Conservation (phyloP, 305 asterid genomes). For the Fraxinus greggii region DNA sequence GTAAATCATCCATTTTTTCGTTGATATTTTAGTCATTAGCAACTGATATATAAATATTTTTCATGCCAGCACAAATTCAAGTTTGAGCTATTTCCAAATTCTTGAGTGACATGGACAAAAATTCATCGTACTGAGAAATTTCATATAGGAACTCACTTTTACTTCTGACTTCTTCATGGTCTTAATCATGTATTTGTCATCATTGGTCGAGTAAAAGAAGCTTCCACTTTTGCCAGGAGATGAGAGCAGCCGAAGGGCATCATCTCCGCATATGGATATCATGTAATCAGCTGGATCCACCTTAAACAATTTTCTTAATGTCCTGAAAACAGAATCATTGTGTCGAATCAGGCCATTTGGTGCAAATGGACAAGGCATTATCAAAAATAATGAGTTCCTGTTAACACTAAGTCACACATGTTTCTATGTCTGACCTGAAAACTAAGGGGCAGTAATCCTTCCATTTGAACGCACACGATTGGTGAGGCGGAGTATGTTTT, state of each 20-base stretch:
- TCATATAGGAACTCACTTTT: constrained; percentile 58
- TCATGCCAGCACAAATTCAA: neutral
- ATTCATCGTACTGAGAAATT: neutral
- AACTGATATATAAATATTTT: neutral
- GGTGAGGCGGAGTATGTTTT: constrained; percentile 92
- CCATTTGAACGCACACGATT: constrained; percentile 84
- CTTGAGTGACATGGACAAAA: neutral
- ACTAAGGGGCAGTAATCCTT: constrained; percentile 91
- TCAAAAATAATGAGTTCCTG: neutral
- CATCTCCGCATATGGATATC: constrained; percentile 89
- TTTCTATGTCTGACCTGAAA: constrained; percentile 70
- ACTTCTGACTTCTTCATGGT: constrained; percentile 93
- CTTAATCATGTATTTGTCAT: constrained; percentile 93
- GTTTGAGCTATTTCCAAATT: neutral
- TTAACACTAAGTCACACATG: neutral
- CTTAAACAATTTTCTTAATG: constrained; percentile 75
- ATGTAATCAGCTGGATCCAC: constrained; percentile 97
- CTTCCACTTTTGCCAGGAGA: constrained; percentile 99
- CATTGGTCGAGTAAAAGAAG: constrained; percentile 84
- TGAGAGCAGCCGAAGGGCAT: constrained; percentile 91
- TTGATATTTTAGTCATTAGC: neutral
- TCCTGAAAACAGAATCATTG: constrained; percentile 45
- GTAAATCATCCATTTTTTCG: neutral
- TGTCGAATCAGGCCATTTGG: neutral
- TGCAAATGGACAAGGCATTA: neutral